Conservation (phyloP, 768 basidiomycete species). For the Cyclocybe cylindracea region DNA sequence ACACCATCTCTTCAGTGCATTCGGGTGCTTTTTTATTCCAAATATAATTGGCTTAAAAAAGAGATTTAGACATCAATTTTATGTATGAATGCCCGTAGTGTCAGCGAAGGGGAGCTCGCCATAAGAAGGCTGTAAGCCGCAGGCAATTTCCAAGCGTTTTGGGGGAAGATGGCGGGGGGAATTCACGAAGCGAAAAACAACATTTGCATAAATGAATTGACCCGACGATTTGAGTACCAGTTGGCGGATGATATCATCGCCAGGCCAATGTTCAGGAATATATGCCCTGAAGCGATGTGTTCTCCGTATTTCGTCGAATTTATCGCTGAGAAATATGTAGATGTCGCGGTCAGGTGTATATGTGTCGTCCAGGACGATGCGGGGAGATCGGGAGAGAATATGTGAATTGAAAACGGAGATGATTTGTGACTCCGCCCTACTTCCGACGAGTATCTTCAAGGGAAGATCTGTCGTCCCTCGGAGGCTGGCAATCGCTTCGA, state of each 20-base stretch:
- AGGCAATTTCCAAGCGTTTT: slow-evolving; percentile 7
- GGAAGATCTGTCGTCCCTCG: not conserved
- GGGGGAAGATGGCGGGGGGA: slow-evolving; percentile 4
- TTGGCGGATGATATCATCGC: not conserved
- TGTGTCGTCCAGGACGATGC: slow-evolving; percentile 1
- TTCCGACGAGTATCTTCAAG: slow-evolving; percentile 4
- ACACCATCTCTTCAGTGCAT: no score
- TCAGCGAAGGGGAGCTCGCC: slow-evolving; percentile 5
- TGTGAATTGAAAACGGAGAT: not conserved
- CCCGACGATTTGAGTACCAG: slow-evolving; percentile 4
- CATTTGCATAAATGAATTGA: slow-evolving; percentile 18
- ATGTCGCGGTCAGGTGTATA: no score
- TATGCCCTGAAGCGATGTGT: not conserved
- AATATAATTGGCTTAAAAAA: no score
- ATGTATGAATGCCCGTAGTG: no score
- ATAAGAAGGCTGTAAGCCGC: not conserved
- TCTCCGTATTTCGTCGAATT: no score
- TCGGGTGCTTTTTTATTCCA: no score
- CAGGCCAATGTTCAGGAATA: not conserved
- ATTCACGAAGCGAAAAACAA: slow-evolving; percentile 9
- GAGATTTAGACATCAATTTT: no score
- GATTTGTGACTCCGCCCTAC: slow-evolving; percentile 4
- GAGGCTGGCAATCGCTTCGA: not conserved
- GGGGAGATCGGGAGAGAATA: not conserved
- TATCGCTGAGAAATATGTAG: no score